Conservation (phyloP, 208 protist species). For the Acanthamoeba castellanii region DNA sequence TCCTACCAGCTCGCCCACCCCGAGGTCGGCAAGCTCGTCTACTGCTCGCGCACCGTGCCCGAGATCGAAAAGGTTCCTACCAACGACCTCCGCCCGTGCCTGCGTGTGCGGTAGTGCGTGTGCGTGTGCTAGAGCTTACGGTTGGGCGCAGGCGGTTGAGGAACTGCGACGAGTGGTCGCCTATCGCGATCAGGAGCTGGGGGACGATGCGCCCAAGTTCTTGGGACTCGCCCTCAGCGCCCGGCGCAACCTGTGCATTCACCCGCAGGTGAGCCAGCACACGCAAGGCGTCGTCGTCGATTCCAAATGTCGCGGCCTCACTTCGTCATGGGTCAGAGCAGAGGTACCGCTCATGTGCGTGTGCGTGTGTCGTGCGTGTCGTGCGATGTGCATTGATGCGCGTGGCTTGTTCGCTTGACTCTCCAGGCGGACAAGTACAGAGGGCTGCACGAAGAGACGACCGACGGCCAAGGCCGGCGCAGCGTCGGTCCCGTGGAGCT, state of each 20-base stretch:
- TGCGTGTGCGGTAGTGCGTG: background rate
- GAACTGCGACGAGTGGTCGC: slow-evolving; percentile 83
- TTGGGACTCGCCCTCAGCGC: slow-evolving; percentile 88
- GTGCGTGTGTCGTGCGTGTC: background rate
- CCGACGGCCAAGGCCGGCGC: background rate
- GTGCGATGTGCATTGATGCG: background rate
- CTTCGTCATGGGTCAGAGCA: slow-evolving; percentile 93
- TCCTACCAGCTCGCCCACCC: slow-evolving; percentile 92
- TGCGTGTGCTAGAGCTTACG: background rate
- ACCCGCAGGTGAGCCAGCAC: slow-evolving; percentile 84
- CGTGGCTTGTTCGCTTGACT: background rate
- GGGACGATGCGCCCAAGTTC: slow-evolving; percentile 80
- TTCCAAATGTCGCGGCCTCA: slow-evolving; percentile 94
- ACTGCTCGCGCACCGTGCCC: slow-evolving; percentile 99
- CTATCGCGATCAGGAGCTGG: slow-evolving; percentile 84
- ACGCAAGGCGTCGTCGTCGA: slow-evolving; percentile 94
- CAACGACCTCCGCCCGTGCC: background rate
- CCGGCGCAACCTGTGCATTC: slow-evolving; percentile 96
- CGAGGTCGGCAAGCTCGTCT: slow-evolving; percentile 97
- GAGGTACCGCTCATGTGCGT: background rate
- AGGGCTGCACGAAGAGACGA: background rate
- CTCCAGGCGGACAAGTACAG: slow-evolving; percentile 32
- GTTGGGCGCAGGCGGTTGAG: slow-evolving; percentile 80
- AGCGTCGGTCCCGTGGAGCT: slow-evolving; percentile 74
- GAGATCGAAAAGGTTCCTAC: slow-evolving; percentile 97